Conservation (phyloP, 495 filamentous ascomycete species). For the Clohesyomyces aquaticus region DNA sequence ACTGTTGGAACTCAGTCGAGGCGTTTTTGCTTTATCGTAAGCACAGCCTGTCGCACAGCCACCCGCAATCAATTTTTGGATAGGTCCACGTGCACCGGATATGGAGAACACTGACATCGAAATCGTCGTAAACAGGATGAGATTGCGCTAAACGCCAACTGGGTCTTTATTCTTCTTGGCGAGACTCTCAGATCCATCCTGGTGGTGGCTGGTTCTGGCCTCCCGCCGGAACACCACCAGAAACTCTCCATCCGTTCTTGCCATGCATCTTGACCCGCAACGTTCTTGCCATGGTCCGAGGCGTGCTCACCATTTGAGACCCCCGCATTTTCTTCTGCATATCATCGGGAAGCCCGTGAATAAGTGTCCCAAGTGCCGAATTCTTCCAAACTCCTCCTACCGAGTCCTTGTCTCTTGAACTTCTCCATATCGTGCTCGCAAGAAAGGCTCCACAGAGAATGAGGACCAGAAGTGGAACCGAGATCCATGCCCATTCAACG, state of each 20-base stretch:
- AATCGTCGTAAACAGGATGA: too few species aligned
- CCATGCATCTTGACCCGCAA: not conserved
- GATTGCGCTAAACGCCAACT: too few species aligned
- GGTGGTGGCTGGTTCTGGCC: not conserved
- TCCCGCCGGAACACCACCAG: not conserved
- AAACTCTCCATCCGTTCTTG: slow-evolving; percentile 1
- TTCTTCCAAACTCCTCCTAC: slow-evolving; percentile 16
- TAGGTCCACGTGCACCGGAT: too few species aligned
- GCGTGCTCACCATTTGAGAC: not conserved
- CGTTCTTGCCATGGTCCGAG: not conserved
- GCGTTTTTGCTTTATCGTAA: too few species aligned
- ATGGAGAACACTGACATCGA: too few species aligned
- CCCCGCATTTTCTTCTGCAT: not conserved
- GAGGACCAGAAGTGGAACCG: slow-evolving; percentile 9
- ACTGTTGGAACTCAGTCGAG: too few species aligned
- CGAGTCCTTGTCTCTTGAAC: slow-evolving; percentile 6
- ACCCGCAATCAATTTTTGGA: too few species aligned
- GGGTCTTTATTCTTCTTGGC: too few species aligned
- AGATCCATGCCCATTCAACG: slow-evolving; percentile 13
- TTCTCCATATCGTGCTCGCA: slow-evolving; percentile 3
- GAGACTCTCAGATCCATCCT: not conserved
- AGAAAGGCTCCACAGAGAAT: slow-evolving; percentile 6
- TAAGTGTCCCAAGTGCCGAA: slow-evolving; percentile 28
- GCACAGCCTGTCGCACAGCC: too few species aligned
- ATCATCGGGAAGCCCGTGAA: not conserved